Base-by-base conservation (phyloP, 2,329 filamentous ascomycete species). In the Raffaelea albimanens region DNA sequence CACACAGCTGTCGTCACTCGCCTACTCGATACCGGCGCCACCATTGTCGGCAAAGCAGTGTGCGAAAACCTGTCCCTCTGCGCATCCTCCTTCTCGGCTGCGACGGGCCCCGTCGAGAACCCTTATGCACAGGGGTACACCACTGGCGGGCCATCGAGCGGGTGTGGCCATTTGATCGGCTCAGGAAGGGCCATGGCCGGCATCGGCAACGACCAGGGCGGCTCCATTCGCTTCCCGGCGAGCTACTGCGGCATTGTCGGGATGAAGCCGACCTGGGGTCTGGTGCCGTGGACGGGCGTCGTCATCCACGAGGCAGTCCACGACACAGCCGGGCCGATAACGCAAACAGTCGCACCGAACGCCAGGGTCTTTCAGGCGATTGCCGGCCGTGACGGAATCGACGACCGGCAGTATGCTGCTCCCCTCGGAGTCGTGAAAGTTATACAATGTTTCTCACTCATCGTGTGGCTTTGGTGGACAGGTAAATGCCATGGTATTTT, bases 1-100 rank as follows among this genome's bases (percentile, higher is more conserved):
- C n/a, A n/a, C n/a, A n/a, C n/a, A n/a, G n/a, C n/a, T n/a, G n/a
- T n/a, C n/a, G 67, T 68, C 2, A 62, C 62, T 3, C 62, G 70
- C 2, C 58, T 70, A 0, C 57, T 73, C 25, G 62, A 64, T 22
- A 60, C 63, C 18, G 69, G 68, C 3, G 71, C 60, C 4, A 66
- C 55, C 3, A 62, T 75, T 18, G 56, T 56, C 8, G 71, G 71
- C 11, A 69, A 67, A 43, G 65, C 61, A 40, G 69, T 67, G 3
- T 75, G 71, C 51, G 71, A 74, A 55, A 71, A 72, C 52, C 61
- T 71, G 38, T 70, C 64, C 40, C 61, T 66, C 49, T 65, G 65
- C 10, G 65, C 64, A 4, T 52, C 70, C 16, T 68, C 65, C 10
- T 63, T 60, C 44, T 69, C 69, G 5, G 64, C 67, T 0, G 63